These are phyloP conservation scores for Wallacemonas sp. DNA, from an alignment of 208 protist species.

Conservation along the genomic window DNA sequence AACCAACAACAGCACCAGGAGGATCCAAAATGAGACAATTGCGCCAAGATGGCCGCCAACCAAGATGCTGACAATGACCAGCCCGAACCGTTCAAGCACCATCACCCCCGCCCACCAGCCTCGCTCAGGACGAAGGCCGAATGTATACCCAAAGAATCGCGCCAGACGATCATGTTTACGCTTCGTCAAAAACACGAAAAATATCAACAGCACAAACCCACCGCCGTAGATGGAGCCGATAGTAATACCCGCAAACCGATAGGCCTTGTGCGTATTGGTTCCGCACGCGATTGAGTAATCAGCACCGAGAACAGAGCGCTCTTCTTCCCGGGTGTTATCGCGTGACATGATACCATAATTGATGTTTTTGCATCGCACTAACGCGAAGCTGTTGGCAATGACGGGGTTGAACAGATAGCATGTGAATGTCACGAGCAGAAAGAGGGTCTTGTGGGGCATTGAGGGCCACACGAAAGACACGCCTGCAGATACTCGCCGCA, in stretches of 20 bases:
- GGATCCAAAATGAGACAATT: slow-evolving; percentile 9
- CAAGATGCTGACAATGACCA: background rate
- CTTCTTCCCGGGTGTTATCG: background rate
- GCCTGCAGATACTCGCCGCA: background rate
- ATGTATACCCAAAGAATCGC: background rate
- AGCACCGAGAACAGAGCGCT: background rate
- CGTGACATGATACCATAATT: slow-evolving; percentile 10
- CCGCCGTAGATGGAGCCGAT: slow-evolving; percentile 22
- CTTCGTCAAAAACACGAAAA: slow-evolving; percentile 4
- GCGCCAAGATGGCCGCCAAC: slow-evolving; percentile 1
- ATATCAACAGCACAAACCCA: background rate
- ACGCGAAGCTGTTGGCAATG: slow-evolving; percentile 28
- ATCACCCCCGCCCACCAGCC: slow-evolving; percentile 7
- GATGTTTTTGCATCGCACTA: slow-evolving; percentile 30
- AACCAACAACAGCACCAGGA: slow-evolving; percentile 13
- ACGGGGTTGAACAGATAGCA: slow-evolving; percentile 29
- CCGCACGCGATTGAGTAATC: slow-evolving; percentile 29
- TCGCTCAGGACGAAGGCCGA: background rate
- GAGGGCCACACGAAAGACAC: slow-evolving; percentile 31
- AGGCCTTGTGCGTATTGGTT: slow-evolving; percentile 11
- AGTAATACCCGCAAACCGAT: slow-evolving; percentile 27
- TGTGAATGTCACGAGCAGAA: slow-evolving; percentile 22
- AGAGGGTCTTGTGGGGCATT: slow-evolving; percentile 20
- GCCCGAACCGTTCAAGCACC: background rate
- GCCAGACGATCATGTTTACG: slow-evolving; percentile 5